Conservation (phyloP, 768 basidiomycete genomes). For the Auricularia auricula-judae region DNA sequence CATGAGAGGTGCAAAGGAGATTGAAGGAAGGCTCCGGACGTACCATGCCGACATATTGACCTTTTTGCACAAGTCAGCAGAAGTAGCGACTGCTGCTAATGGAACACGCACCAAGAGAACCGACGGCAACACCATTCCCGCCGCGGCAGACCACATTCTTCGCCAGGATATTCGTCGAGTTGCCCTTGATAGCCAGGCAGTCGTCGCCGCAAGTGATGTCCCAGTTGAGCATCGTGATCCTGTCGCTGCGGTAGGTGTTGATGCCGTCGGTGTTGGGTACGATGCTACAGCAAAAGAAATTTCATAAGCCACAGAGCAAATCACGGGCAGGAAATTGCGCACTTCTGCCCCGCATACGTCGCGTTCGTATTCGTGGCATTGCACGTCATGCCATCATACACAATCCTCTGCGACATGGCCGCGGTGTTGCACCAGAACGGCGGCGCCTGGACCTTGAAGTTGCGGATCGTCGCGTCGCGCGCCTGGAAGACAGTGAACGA, state of each 20-base stretch:
- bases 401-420: slow-evolving; percentile 35
- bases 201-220: slow-evolving; percentile 55
- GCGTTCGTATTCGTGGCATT: slow-evolving; percentile 49
- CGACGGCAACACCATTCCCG: slow-evolving; percentile 51
- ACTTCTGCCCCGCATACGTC: slow-evolving; percentile 40
- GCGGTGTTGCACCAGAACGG: slow-evolving; percentile 54
- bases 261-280: slow-evolving; percentile 58
- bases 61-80: background rate
- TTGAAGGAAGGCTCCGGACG: background rate
- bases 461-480: slow-evolving; percentile 28
- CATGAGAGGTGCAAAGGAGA: background rate
- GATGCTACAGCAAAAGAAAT: slow-evolving; percentile 21
- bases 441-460: slow-evolving; percentile 41
- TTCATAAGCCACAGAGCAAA: background rate
- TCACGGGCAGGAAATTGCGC: background rate
- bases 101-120: slow-evolving; percentile 47
- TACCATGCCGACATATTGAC: background rate
- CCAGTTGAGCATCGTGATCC: slow-evolving; percentile 40
- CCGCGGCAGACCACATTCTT: slow-evolving; percentile 43
- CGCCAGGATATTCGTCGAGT: slow-evolving; percentile 41
- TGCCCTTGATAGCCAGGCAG: slow-evolving; percentile 55
- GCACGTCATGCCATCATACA: slow-evolving; percentile 46
- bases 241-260: slow-evolving; percentile 42
- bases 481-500: slow-evolving; percentile 39
- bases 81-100: slow-evolving; percentile 27